Percentiles rank a stretch among this genome's conserved stretches.
These are phyloP conservation scores for Fusarium illudens DNA, from an alignment of 2,329 filamentous ascomycete genomes.

Conservation along the genomic window DNA sequence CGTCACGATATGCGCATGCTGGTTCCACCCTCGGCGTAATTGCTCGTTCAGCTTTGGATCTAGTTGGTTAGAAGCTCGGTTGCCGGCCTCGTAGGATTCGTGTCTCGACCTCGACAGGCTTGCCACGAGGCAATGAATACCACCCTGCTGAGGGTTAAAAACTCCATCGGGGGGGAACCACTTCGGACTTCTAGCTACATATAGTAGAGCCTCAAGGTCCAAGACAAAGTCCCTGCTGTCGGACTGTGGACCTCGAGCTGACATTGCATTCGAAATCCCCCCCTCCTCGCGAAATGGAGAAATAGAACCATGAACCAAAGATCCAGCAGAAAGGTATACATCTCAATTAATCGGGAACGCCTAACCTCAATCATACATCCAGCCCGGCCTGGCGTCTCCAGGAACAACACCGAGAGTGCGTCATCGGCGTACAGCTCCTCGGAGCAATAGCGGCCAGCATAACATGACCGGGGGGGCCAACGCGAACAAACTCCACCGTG, in stretches of 20 bases:
- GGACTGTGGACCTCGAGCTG: neutral
- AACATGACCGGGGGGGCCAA: conserved; percentile 41
- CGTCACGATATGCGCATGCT: conserved; percentile 1
- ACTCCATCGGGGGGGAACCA: neutral
- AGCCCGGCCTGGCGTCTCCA: conserved; percentile 37
- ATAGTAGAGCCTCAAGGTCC: neutral
- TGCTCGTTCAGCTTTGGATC: neutral
- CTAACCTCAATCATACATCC: conserved; percentile 57
- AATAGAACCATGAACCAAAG: neutral
- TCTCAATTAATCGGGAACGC: conserved; percentile 59
- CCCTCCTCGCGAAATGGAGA: neutral
- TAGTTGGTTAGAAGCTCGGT: conserved; percentile 6
- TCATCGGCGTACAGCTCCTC: conserved; percentile 25
- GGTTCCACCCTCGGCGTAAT: conserved; percentile 12
- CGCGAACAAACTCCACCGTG: conserved; percentile 50
- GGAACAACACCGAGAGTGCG: conserved; percentile 28
- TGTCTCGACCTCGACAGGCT: neutral
- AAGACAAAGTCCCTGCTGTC: neutral
- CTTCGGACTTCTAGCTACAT: neutral
- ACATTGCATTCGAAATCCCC: neutral
- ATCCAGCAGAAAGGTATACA: conserved; percentile 39
- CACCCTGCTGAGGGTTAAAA: neutral
- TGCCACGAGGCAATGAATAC: neutral
- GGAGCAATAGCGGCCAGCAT: conserved; percentile 35
- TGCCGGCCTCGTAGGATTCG: neutral